These are phyloP conservation scores for Chlorella sp. DNA, from an alignment of 139 green algal genomes.

Conservation along the genomic window DNA sequence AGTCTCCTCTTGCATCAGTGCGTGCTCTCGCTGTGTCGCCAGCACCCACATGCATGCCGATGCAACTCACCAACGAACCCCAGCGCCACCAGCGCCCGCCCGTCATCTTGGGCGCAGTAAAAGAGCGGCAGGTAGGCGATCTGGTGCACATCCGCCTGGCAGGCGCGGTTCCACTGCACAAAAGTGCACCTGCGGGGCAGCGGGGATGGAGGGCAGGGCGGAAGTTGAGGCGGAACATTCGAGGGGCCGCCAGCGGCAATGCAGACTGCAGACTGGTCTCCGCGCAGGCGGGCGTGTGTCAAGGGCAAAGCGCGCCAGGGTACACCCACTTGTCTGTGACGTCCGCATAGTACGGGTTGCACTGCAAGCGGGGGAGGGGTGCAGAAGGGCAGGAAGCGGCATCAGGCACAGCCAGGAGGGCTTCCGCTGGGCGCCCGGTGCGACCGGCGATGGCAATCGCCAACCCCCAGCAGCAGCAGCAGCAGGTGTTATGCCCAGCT, in stretches of 20 bases:
- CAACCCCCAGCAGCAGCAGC: too few relatives aligned
- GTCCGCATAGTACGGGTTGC: not conserved
- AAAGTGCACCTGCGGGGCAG: conserved; percentile 39
- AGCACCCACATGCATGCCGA: too few relatives aligned
- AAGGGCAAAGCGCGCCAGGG: not conserved
- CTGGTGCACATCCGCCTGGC: conserved; percentile 41
- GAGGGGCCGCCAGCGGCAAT: not conserved
- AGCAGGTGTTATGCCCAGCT: too few relatives aligned
- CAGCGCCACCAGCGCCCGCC: conserved; percentile 20
- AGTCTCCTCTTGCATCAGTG: too few relatives aligned
- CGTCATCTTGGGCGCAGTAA: conserved; percentile 36
- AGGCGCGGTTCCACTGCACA: conserved; percentile 34
- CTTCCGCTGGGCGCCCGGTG: too few relatives aligned
- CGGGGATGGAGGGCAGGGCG: not conserved
- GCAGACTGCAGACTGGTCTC: not conserved
- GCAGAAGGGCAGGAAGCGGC: too few relatives aligned
- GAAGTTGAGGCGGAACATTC: not conserved
- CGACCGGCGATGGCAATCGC: too few relatives aligned
- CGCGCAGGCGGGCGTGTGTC: not conserved
- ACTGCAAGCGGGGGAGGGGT: not conserved
- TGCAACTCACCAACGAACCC: not conserved
- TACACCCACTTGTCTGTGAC: conserved; percentile 2
- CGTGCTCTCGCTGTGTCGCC: too few relatives aligned
- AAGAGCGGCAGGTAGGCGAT: conserved; percentile 45
- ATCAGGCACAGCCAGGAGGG: too few relatives aligned